Evolutionary conservation across 345 rosid genomes (phyloP).

Genomic region (Acer negundo): DNA sequence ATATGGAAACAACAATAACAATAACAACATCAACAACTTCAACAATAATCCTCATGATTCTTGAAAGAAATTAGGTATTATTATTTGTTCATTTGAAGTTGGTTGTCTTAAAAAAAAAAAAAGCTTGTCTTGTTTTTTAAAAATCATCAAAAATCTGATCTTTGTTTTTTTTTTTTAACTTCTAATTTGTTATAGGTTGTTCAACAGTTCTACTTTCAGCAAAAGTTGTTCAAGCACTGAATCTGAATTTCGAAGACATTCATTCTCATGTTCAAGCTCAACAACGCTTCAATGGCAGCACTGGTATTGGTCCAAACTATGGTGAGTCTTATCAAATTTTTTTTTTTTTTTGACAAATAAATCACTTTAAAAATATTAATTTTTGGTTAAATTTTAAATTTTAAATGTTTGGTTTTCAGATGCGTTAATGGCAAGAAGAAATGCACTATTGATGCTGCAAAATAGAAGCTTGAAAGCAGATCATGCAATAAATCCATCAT

Average conservation of each 20-base stretch:
- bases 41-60: conserved; percentile 35
- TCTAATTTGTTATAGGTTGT: conserved; percentile 24
- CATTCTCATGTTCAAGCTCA: conserved; percentile 14
- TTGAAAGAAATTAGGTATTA: conserved; percentile 61
- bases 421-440: conserved; percentile 45
- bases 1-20: conserved; percentile 13
- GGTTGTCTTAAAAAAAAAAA: not conserved
- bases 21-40: not conserved
- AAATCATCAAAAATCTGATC: not conserved
- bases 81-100: not conserved
- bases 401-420: conserved; percentile 39
- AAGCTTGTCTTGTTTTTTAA: too few species aligned
- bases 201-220: conserved; percentile 45
- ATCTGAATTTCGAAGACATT: conserved; percentile 37
- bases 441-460: conserved; percentile 28
- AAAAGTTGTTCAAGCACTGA: conserved; percentile 59
- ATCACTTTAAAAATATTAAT: not conserved
- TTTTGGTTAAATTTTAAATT: too few species aligned
- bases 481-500: conserved; percentile 17
- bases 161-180: not conserved
- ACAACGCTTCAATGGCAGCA: conserved; percentile 24
- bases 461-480: conserved; percentile 29
- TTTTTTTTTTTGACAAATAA: too few species aligned
- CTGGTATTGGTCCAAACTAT: conserved; percentile 28
- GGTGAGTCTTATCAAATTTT: conserved; percentile 26